Conservation (phyloP, 2,329 filamentous ascomycete genomes). For the Fusarium sterilihyphosum region DNA sequence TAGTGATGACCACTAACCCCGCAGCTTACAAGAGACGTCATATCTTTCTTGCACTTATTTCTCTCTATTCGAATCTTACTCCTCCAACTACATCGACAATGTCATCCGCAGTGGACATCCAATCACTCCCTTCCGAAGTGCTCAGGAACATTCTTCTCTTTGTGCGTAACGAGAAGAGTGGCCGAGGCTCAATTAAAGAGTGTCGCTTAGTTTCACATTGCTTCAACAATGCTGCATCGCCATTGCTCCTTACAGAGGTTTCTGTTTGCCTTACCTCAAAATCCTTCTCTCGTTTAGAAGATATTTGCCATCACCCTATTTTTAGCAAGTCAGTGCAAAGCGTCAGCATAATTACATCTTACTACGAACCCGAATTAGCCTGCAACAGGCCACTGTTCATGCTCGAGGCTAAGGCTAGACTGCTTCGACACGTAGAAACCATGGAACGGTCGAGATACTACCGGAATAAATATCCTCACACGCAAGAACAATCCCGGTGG, state of each 20-base stretch:
- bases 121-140: neutral
- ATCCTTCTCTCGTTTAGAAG: neutral
- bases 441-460: neutral
- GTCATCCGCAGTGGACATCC: neutral
- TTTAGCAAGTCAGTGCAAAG: neutral
- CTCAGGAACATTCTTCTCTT: neutral
- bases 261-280: neutral
- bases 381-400: neutral
- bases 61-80: neutral
- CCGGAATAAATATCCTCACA: neutral
- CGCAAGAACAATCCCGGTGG: neutral
- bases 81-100: neutral
- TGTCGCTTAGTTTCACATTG: neutral
- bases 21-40: neutral
- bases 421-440: neutral
- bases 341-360: neutral
- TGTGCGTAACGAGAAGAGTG: neutral
- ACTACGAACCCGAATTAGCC: neutral
- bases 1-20: fast-evolving
- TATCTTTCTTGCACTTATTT: neutral
- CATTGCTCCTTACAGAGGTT: neutral
- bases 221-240: neutral
- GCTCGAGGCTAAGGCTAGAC: neutral
- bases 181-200: neutral
- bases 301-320: neutral